Evolutionary conservation across 306 rosid genomes (phyloP).

Genomic region (Gleditsia sinensis): DNA sequence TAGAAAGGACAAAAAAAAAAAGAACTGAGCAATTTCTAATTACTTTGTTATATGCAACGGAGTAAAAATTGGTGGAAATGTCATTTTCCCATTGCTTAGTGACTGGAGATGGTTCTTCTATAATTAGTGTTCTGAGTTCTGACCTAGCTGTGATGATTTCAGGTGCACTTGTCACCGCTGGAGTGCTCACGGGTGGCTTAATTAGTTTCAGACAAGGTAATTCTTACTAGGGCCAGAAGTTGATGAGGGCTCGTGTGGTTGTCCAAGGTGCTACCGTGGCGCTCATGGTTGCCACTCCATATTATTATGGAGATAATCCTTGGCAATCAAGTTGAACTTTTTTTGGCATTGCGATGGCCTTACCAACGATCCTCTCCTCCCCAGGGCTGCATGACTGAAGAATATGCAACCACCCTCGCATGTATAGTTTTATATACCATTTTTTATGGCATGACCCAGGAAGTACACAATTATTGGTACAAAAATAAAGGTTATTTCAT

Average conservation of each 20-base stretch:
- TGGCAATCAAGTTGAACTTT: slow-evolving; percentile 54
- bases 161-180: slow-evolving; percentile 87
- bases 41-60: slow-evolving; percentile 2
- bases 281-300: slow-evolving; percentile 89
- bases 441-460: too few relatives aligned
- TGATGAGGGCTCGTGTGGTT: slow-evolving; percentile 95
- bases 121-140: background rate
- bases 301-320: slow-evolving; percentile 81
- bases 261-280: slow-evolving; percentile 91
- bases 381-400: too few relatives aligned
- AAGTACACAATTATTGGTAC: too few relatives aligned
- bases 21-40: slow-evolving; percentile 13
- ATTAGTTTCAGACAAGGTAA: slow-evolving; percentile 85
- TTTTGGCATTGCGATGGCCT: too few relatives aligned
- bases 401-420: too few relatives aligned
- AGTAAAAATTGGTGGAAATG: slow-evolving; percentile 17
- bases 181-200: slow-evolving; percentile 85
- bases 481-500: too few relatives aligned
- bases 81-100: slow-evolving; percentile 10
- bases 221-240: slow-evolving; percentile 81
- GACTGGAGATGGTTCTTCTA: background rate
- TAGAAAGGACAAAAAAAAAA: background rate
- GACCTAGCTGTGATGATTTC: slow-evolving; percentile 35
- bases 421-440: too few relatives aligned
- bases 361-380: too few relatives aligned